Base-by-base conservation (phyloP, 192 early-diverging fungal genomes). In the Coemansia sp. region DNA sequence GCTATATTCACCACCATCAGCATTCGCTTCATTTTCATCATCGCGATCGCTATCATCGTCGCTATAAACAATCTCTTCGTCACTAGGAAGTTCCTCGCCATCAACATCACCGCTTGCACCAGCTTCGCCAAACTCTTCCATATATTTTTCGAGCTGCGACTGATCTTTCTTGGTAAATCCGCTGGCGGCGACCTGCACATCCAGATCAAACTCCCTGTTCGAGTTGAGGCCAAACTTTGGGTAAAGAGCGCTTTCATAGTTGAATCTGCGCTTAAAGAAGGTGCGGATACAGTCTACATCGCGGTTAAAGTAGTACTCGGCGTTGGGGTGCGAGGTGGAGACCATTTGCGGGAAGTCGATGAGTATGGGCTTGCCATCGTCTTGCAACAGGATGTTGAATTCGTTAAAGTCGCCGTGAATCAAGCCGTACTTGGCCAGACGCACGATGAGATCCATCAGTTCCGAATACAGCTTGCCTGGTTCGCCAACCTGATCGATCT, bases 271-370 rank as follows among this genome's bases (percentile, higher is more conserved):
- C 50, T 83, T 81, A 82, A 99, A 99, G 54, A 91, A 99, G 5
- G 74, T 81, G 30, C 94, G 85, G 51, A 99, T 95, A 81, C 97
- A 99, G 50, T 95, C 90, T 9, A 99, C 94, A 67, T 99, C 97
- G 20, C 97, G 88, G 73, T 99, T 92, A 60, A 99, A 99, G 65
- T 99, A 95, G 73, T 77, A 88, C 78, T 98, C 93, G 15, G 95
- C 97, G 60, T 99, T 98, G 9, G 79, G 50, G 53, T 99, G 97
- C 14, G 87, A 89, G 1, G 89, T 99, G 13, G 95, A 98, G 15
- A 99, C 93, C 97, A 99, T 99, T 71, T 99, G 97, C 2, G 97
- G 97, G 55, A 99, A 99, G 80, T 99, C 97, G 48, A 99, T 99
- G 35, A 99, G 74, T 7, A 97, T 72, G 13, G 97, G 95, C 1